Conservation (phyloP, 805 yeast genomes). For the Saturnispora serradocipensis region DNA sequence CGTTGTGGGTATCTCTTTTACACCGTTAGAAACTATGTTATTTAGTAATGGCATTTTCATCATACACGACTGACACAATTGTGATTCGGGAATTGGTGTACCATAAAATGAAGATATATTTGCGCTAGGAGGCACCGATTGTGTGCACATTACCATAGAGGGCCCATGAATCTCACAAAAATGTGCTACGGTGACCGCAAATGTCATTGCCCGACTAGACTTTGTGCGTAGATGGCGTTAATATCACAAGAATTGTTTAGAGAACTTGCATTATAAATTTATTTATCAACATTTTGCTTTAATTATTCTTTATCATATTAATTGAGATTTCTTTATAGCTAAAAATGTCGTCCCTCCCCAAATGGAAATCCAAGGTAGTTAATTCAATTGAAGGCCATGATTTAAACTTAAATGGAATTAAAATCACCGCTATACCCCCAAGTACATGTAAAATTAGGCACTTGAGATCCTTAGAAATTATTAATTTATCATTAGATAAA, state of each 20-base stretch:
- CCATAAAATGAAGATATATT: slow-evolving; percentile 26
- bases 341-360: slow-evolving; percentile 5
- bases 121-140: slow-evolving; percentile 19
- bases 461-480: slow-evolving; percentile 9
- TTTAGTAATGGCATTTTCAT: slow-evolving; percentile 20
- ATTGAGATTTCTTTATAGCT: not conserved
- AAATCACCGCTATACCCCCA: slow-evolving; percentile 9
- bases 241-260: not conserved
- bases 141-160: slow-evolving; percentile 54
- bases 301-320: not conserved
- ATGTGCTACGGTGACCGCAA: slow-evolving; percentile 52
- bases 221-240: not conserved
- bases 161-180: slow-evolving; percentile 80
- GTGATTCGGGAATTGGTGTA: slow-evolving; percentile 28
- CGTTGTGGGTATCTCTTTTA: slow-evolving; percentile 6
- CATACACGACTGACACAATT: slow-evolving; percentile 50
- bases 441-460: slow-evolving; percentile 22
- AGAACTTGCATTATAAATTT: not conserved
- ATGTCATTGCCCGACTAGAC: slow-evolving; percentile 23
- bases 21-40: not conserved
- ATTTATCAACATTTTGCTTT: not conserved
- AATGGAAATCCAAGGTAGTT: not conserved
- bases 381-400: not conserved
- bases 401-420: not conserved
- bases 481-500: not conserved